phyloP scores from a whole-genome alignment of 2,329 filamentous ascomycete genomes.

The Lasiodiplodia citricola region DNA sequence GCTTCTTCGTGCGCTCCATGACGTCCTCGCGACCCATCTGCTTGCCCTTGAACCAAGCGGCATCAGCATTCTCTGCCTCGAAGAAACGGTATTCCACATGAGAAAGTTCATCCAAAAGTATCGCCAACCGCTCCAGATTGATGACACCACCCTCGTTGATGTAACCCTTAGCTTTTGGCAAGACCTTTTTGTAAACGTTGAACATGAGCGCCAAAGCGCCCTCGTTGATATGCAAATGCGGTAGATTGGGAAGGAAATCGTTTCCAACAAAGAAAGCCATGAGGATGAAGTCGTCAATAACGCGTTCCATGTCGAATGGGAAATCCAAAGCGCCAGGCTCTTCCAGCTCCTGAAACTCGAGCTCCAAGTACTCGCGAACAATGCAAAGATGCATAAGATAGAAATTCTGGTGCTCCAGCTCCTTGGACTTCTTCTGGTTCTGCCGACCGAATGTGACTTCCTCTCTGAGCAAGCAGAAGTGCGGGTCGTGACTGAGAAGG shows the following conservation, averaged over 20 bases:
- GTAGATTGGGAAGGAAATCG: slow-evolving; percentile 96
- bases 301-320: slow-evolving; percentile 87
- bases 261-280: slow-evolving; percentile 99
- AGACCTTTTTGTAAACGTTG: slow-evolving; percentile 87
- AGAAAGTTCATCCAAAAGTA: slow-evolving; percentile 81
- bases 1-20: slow-evolving; percentile 64
- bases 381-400: slow-evolving; percentile 97
- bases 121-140: slow-evolving; percentile 78
- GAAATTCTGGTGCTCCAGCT: slow-evolving; percentile 98
- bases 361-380: slow-evolving; percentile 92
- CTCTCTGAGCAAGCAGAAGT: slow-evolving; percentile 95
- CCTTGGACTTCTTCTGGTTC: slow-evolving; percentile 87
- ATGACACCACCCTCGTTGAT: slow-evolving; percentile 96
- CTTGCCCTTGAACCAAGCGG: slow-evolving; percentile 91
- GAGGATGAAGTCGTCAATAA: slow-evolving; percentile 99
- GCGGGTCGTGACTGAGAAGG: slow-evolving; percentile 93
- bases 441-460: slow-evolving; percentile 96
- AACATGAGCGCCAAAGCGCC: slow-evolving; percentile 98
- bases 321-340: slow-evolving; percentile 73
- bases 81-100: slow-evolving; percentile 93
- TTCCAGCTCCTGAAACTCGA: slow-evolving; percentile 95
- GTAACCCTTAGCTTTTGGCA: slow-evolving; percentile 88
- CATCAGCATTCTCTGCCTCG: slow-evolving; percentile 85
- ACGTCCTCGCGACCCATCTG: slow-evolving; percentile 72
- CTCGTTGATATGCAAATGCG: slow-evolving; percentile 97